Conservation (phyloP, 208 protist genomes). For the Vickermania ingenoplastis region DNA sequence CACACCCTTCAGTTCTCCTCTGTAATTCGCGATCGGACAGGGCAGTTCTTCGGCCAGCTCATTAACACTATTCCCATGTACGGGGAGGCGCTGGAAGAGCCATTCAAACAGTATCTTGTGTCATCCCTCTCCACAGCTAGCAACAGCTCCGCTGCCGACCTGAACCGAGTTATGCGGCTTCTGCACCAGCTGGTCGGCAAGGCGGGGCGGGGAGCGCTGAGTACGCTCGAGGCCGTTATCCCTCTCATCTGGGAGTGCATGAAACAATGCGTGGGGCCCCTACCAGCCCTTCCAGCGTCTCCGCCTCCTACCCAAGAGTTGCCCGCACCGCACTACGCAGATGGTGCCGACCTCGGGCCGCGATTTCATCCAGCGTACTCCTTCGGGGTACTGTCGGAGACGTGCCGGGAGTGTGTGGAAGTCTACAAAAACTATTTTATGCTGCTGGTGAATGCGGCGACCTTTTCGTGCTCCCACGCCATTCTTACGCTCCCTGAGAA, state of each 20-base stretch:
- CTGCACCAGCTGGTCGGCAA: slow-evolving; percentile 58
- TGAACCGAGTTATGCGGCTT: slow-evolving; percentile 53
- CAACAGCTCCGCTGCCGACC: slow-evolving; percentile 14
- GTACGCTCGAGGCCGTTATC: slow-evolving; percentile 21
- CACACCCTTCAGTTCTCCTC: background rate
- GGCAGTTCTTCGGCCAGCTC: slow-evolving; percentile 24
- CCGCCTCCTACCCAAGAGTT: background rate
- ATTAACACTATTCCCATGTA: slow-evolving; percentile 16
- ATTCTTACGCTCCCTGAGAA: slow-evolving; percentile 26
- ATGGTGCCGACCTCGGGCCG: too few relatives aligned
- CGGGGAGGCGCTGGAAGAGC: slow-evolving; percentile 17
- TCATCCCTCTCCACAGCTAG: slow-evolving; percentile 16
- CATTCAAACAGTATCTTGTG: slow-evolving; percentile 32
- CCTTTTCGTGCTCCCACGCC: slow-evolving; percentile 30
- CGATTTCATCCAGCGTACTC: background rate
- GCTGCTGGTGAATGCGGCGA: slow-evolving; percentile 34
- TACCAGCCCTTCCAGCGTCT: background rate
- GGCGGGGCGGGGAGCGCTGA: slow-evolving; percentile 17
- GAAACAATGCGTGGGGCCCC: slow-evolving; percentile 2
- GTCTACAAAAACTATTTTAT: slow-evolving; percentile 63
- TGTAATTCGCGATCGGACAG: slow-evolving; percentile 13
- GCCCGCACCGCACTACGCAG: background rate
- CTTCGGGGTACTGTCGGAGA: slow-evolving; percentile 58
- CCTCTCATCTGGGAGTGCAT: slow-evolving; percentile 37
- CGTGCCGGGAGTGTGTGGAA: slow-evolving; percentile 38